Conservation (phyloP, 2,329 filamentous ascomycete species). For the Coniochaeta sp. region DNA sequence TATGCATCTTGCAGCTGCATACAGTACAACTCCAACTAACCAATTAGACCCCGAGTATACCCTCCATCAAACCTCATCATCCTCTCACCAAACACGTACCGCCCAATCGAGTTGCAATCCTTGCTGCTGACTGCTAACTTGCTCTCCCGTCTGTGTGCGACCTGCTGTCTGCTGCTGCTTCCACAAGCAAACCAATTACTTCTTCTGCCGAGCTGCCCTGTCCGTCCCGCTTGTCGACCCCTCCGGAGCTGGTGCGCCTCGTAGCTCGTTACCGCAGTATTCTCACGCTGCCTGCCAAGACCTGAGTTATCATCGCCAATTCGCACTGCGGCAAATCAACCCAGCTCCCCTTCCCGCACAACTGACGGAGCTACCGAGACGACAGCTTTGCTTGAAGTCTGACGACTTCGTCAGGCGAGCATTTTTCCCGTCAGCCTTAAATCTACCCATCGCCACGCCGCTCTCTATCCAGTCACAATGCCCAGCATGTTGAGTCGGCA, state of each 20-base stretch:
- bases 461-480: neutral
- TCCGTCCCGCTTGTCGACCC: neutral
- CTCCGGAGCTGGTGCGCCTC: neutral
- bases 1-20: constrained; percentile 1
- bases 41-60: neutral
- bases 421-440: neutral
- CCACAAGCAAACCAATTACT: neutral
- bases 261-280: neutral
- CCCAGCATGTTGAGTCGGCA: constrained; percentile 40
- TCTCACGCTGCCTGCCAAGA: too few species aligned
- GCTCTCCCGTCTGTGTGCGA: neutral
- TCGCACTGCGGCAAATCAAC: neutral
- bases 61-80: constrained; percentile 4
- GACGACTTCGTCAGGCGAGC: neutral
- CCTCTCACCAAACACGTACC: neutral
- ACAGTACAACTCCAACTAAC: constrained; percentile 5
- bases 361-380: neutral
- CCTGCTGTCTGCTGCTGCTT: neutral
- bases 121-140: neutral
- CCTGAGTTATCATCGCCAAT: neutral
- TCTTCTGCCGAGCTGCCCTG: neutral
- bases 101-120: neutral
- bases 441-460: neutral
- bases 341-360: neutral
- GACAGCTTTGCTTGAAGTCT: neutral